These are phyloP conservation scores for Lyophyllum atratum DNA, from an alignment of 768 basidiomycete species.

Conservation along the genomic window DNA sequence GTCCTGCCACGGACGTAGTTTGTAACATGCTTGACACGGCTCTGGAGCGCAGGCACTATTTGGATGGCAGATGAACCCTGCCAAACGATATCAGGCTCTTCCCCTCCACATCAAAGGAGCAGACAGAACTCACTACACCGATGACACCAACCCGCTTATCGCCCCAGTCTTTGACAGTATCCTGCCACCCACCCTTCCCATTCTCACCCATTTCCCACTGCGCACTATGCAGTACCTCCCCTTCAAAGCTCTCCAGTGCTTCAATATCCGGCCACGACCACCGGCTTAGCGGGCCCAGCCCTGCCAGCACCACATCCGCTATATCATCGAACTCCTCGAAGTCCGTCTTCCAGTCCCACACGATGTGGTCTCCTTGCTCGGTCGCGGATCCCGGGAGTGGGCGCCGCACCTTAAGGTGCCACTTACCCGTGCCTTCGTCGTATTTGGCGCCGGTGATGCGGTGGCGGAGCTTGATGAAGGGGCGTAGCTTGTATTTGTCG, in stretches of 20 bases:
- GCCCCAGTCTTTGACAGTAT: constrained; percentile 48
- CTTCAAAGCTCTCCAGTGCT: constrained; percentile 57
- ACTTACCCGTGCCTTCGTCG: constrained; percentile 52
- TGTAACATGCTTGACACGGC: constrained; percentile 46
- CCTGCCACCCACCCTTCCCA: constrained; percentile 39
- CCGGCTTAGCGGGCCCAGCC: constrained; percentile 51
- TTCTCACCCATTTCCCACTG: constrained; percentile 49
- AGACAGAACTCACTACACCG: constrained; percentile 48
- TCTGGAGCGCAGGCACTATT: constrained; percentile 58
- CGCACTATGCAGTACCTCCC: constrained; percentile 64
- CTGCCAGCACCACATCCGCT: constrained; percentile 59
- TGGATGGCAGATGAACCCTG: constrained; percentile 68
- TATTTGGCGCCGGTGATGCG: constrained; percentile 54
- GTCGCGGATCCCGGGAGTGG: constrained; percentile 16
- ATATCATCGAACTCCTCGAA: constrained; percentile 52
- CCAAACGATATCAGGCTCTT: background rate
- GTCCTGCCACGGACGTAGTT: constrained; percentile 65
- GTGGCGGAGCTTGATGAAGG: constrained; percentile 56
- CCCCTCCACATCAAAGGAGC: background rate
- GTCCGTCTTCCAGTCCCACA: constrained; percentile 23
- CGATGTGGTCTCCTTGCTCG: constrained; percentile 16
- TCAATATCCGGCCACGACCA: constrained; percentile 72
- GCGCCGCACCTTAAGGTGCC: constrained; percentile 53
- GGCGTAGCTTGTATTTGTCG: constrained; percentile 55
- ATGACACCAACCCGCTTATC: constrained; percentile 59